Conservation (phyloP, 352 stramenopile species). For the Phytopythium boreale region DNA sequence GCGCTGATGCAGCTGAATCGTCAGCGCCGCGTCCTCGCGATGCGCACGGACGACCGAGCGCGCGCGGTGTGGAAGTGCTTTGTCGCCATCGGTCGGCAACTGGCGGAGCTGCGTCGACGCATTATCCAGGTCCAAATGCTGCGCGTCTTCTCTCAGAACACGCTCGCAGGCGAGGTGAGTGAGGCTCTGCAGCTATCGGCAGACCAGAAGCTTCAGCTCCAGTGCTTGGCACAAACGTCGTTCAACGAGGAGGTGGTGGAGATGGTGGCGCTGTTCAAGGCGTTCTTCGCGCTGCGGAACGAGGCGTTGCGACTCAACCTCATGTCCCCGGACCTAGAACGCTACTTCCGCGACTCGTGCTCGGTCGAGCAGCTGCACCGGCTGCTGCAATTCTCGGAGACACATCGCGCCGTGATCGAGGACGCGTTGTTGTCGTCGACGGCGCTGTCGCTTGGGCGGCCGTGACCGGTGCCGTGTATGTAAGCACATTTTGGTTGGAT, state of each 20-base stretch:
- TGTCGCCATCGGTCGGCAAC: slow-evolving; percentile 45
- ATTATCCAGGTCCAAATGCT: slow-evolving; percentile 69
- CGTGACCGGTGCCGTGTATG: background rate
- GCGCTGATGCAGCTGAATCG: slow-evolving; percentile 72
- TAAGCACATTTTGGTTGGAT: background rate
- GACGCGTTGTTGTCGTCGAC: slow-evolving; percentile 17
- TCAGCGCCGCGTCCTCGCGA: slow-evolving; percentile 55
- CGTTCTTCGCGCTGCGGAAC: slow-evolving; percentile 67
- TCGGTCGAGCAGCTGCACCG: slow-evolving; percentile 72
- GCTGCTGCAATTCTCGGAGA: slow-evolving; percentile 78
- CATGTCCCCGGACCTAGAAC: slow-evolving; percentile 66
- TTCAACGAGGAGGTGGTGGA: slow-evolving; percentile 59
- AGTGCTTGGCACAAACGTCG: slow-evolving; percentile 57
- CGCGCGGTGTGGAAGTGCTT: slow-evolving; percentile 63
- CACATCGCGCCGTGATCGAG: slow-evolving; percentile 53
- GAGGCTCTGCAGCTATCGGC: slow-evolving; percentile 41
- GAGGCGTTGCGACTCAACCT: slow-evolving; percentile 65
- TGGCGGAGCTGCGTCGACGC: slow-evolving; percentile 47
- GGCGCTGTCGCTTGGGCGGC: background rate
- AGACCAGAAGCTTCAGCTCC: slow-evolving; percentile 61
- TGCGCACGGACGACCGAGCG: slow-evolving; percentile 43
- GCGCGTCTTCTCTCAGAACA: slow-evolving; percentile 39
- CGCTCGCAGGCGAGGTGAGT: slow-evolving; percentile 39
- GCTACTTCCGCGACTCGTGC: slow-evolving; percentile 61
- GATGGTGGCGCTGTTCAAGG: slow-evolving; percentile 77